Evolutionary conservation across 345 rosid genomes (phyloP), one percentile per base, ranked within the genome.

Genomic region (Brassica cretica): DNA sequence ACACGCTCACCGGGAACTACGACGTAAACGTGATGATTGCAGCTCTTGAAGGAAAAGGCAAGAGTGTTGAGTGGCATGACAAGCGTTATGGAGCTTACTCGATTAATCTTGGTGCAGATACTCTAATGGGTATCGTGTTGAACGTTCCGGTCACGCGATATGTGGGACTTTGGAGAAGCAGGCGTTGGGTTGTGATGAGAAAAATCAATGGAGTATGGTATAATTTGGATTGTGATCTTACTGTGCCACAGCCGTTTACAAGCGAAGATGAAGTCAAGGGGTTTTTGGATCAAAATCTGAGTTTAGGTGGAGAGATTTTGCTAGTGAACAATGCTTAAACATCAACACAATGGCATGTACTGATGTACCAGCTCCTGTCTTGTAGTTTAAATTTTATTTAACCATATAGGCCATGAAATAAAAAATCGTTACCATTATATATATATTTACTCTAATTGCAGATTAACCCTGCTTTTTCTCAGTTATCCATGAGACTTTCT

Each of bases 161-260:
- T 58, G 92, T 85, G 15, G 97, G 97, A 77, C 81, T 93, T 32
- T 93, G 99, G 95, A 89, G 82, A 82, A 61, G 91, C 71, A 88
- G 99, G 80, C 98, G 90, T 83, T 91, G 99, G 99, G 82, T 90
- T 68, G 81, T 93, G 5, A 3, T 93, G 85, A 89, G 91, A 68
- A 86, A 85, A 80, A 88, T 90, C 72, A 83, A 75, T 72, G 97
- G 93, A 66, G 81, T 87, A 64, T 93, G 97, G 98, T 93, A 91
- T 84, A 93, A 91, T 71, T 81, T 93, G 86, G 96, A 90, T 56
- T 91, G 98, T 84, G 96, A 96, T 84, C 93, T 93, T 16, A 4
- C 30, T 61, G 65, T 80, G 32, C 93, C 95, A 51, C 39, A 56
- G 4, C 9, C 68, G 29, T 91, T 91, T 53, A 76, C 79, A 60